Base-by-base conservation (phyloP, 352 stramenopile genomes). In the Thraustochytrium striatum region DNA sequence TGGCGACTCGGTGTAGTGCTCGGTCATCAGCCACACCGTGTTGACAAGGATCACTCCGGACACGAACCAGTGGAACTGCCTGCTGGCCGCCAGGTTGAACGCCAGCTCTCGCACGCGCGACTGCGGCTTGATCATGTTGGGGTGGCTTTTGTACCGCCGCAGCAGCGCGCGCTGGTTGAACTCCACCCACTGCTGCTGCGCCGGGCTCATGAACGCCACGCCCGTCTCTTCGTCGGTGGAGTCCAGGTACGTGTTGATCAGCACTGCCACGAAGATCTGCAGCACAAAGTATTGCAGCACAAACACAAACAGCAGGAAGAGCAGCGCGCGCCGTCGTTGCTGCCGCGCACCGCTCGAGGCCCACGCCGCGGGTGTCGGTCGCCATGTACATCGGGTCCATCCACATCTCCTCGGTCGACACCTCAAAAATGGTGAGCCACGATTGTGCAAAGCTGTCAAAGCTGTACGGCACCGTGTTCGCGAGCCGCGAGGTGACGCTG, bases 391-490 rank as follows among this genome's bases (percentile, higher is more conserved):
- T 93, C 2, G 93, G 85, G 38, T 91, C 85, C 0, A 84, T 83
- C 90, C 90, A 94, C 32, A 88, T 87, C 82, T 94, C 90, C 0
- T 88, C 91, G 1, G 89, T 92, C 2, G 89, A 92, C 21, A 94
- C 88, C 78, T 94, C 89, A 65, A 93, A 94, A 68, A 93, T 88
- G n/a, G 89, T 88, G 2, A 92, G 79, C 87, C 94, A 90, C 0
- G 89, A 90, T 0, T 36, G 57, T 2, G 82, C 84, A 0, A 95
- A 87, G 81, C 92, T 92, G 84, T 94, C 83, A 78, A 95, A 94
- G 72, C 91, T 91, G 36, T 90, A 86, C 19, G 44, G 43, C 55
- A 91, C 81, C 0, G 89, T 82, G 0, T 35, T 39, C 0, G 53
- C 41, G 87, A 11, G 41, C n/a, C 1, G 32, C 19, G 3, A 13